These are phyloP conservation scores for Taxillus chinensis DNA, from an alignment of 164 flowering plant genomes.

Conservation along the genomic window DNA sequence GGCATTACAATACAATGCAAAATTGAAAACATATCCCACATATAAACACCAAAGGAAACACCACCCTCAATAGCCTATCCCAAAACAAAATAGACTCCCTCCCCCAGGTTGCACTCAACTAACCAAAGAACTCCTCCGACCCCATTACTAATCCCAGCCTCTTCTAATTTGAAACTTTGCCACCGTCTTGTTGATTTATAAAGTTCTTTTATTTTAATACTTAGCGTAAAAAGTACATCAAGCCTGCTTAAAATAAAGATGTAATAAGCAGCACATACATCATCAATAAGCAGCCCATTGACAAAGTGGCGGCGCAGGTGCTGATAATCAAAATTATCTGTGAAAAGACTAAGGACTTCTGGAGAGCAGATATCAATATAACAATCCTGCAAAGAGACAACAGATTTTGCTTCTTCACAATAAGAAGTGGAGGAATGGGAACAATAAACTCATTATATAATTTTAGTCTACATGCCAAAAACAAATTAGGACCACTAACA, in stretches of 20 bases:
- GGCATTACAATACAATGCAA: too few relatives aligned
- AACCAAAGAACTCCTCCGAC: too few relatives aligned
- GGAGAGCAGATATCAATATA: constrained; percentile 90
- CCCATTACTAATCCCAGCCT: too few relatives aligned
- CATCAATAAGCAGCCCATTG: constrained; percentile 88
- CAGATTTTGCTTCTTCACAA: background rate
- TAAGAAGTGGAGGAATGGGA: too few relatives aligned
- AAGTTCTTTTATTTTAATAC: background rate
- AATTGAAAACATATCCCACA: too few relatives aligned
- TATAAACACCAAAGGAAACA: too few relatives aligned
- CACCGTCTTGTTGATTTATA: too few relatives aligned
- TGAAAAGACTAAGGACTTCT: constrained; percentile 87
- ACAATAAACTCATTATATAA: too few relatives aligned
- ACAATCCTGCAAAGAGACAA: constrained; percentile 63
- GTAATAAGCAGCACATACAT: constrained; percentile 46
- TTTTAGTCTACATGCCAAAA: background rate
- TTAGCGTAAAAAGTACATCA: background rate
- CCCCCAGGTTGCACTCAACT: too few relatives aligned
- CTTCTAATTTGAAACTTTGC: too few relatives aligned
- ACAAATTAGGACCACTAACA: background rate
- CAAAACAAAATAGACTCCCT: too few relatives aligned
- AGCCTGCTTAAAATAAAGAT: constrained; percentile 1
- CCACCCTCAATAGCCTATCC: too few relatives aligned
- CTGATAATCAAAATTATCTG: constrained; percentile 97
- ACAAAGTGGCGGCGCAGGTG: constrained; percentile 97